Conservation (phyloP, 108 stramenopile species). For the Aurantiochytrium sp. region DNA sequence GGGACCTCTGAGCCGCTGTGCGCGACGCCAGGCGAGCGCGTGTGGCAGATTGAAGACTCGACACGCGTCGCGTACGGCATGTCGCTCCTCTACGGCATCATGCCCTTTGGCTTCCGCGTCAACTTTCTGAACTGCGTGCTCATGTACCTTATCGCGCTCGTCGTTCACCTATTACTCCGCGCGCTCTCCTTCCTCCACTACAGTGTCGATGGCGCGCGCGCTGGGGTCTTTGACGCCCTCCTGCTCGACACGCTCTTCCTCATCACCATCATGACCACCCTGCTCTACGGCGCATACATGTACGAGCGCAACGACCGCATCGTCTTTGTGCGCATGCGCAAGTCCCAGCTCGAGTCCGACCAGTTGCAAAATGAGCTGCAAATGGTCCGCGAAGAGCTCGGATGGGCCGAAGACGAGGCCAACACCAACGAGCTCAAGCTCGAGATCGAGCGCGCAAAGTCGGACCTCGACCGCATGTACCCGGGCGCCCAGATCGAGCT, state of each 20-base stretch:
- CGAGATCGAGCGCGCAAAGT: slow-evolving; percentile 8
- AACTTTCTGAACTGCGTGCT: background rate
- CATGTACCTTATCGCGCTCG: background rate
- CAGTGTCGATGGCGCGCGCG: background rate
- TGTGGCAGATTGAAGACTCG: background rate
- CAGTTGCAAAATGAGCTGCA: background rate
- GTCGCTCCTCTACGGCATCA: background rate
- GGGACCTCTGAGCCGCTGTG: background rate
- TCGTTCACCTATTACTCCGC: background rate
- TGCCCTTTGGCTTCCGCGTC: slow-evolving; percentile 7
- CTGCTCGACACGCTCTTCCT: background rate
- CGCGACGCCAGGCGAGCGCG: background rate
- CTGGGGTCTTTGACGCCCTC: background rate
- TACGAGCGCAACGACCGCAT: slow-evolving; percentile 28
- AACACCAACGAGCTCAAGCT: slow-evolving; percentile 27
- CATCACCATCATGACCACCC: background rate
- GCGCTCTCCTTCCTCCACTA: background rate
- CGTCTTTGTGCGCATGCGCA: slow-evolving; percentile 15
- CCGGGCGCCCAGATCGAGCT: background rate
- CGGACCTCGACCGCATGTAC: slow-evolving; percentile 15
- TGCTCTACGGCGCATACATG: slow-evolving; percentile 19
- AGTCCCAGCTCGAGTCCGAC: background rate
- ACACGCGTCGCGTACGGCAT: slow-evolving; percentile 24
- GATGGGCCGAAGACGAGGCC: slow-evolving; percentile 5
- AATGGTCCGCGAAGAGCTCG: slow-evolving; percentile 21